phyloP scores from a whole-genome alignment of 306 rosid genomes.

The Adenanthera pavonina region DNA sequence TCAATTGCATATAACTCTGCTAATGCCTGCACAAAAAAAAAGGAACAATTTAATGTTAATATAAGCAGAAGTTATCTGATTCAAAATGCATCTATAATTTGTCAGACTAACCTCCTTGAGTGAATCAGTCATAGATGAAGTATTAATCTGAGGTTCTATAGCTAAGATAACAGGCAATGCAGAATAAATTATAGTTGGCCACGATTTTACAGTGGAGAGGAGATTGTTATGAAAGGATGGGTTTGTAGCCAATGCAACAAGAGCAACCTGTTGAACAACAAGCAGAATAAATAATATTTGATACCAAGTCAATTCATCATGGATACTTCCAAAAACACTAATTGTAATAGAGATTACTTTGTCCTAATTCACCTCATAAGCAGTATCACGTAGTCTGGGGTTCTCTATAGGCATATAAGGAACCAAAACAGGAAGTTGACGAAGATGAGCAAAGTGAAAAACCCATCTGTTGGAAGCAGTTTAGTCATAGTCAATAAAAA shows the following conservation, averaged over 20 bases:
- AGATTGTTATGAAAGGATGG: slow-evolving; percentile 77
- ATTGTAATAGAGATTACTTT: background rate
- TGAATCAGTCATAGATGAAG: slow-evolving; percentile 79
- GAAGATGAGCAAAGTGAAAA: slow-evolving; percentile 88
- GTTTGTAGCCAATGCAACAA: slow-evolving; percentile 84
- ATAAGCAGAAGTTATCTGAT: slow-evolving; percentile 10
- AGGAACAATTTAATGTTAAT: background rate
- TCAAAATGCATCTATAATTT: slow-evolving; percentile 13
- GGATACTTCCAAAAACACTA: slow-evolving; percentile 1
- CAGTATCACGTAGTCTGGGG: slow-evolving; percentile 80
- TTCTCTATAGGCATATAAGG: slow-evolving; percentile 77
- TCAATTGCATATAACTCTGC: slow-evolving; percentile 78
- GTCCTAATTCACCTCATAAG: slow-evolving; percentile 70
- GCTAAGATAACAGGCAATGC: slow-evolving; percentile 73
- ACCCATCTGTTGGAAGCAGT: slow-evolving; percentile 70
- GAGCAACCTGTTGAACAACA: slow-evolving; percentile 68
- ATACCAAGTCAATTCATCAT: slow-evolving; percentile 16
- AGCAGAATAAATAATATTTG: slow-evolving; percentile 15
- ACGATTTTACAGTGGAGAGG: slow-evolving; percentile 66
- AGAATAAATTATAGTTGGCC: slow-evolving; percentile 76
- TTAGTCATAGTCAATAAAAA: slow-evolving; percentile 38
- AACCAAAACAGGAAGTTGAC: slow-evolving; percentile 85
- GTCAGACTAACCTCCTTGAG: slow-evolving; percentile 69
- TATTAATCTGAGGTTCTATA: slow-evolving; percentile 79
- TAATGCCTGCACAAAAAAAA: slow-evolving; percentile 59